These are phyloP conservation scores for Diutina siamensis DNA, from an alignment of 1,139 yeast species.

Conservation along the genomic window DNA sequence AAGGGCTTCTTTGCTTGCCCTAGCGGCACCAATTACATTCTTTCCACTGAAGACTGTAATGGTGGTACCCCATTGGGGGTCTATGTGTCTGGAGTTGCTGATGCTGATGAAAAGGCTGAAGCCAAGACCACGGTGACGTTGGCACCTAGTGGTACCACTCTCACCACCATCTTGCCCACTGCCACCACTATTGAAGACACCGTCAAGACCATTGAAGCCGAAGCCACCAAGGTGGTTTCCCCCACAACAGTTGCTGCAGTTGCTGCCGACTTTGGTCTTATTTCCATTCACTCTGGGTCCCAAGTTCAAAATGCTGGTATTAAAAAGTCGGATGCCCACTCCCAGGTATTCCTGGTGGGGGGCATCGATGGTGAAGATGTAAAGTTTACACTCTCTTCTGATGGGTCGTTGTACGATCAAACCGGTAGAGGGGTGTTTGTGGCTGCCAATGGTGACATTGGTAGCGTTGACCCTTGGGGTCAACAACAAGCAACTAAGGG, in stretches of 20 bases:
- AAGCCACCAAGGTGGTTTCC: not conserved
- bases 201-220: not conserved
- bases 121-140: not conserved
- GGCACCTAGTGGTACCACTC: not conserved
- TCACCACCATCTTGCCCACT: not conserved
- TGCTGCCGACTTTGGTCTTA: not conserved
- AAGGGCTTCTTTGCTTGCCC: not conserved
- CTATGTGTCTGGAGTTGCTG: not conserved
- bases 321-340: not conserved
- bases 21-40: not conserved
- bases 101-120: not conserved
- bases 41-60: not conserved
- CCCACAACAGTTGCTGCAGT: not conserved
- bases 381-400: not conserved
- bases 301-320: not conserved
- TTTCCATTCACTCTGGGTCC: not conserved
- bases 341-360: not conserved
- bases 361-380: constrained; percentile 4
- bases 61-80: not conserved
- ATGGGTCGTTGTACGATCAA: constrained; percentile 1
- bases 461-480: not conserved
- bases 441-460: constrained; percentile 1
- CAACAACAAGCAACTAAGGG: not conserved
- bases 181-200: not conserved
- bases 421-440: not conserved